phyloP scores from a whole-genome alignment of 139 green algal genomes.

The Chlorella vulgaris region DNA sequence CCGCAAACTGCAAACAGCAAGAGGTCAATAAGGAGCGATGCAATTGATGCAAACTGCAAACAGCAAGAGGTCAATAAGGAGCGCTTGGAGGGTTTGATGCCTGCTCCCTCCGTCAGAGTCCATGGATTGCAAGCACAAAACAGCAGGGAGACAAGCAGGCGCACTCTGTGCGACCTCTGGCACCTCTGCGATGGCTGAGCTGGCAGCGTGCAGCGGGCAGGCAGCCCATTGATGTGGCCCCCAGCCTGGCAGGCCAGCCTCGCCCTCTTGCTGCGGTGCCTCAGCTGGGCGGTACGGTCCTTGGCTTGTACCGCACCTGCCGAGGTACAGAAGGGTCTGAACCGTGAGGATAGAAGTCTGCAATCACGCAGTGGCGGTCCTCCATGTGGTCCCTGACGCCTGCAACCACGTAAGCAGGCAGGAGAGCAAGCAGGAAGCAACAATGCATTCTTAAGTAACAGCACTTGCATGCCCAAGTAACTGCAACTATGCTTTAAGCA shows the following conservation, averaged over 20 bases:
- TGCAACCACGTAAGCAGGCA: not conserved
- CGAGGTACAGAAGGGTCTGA: not conserved
- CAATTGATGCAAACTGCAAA: constrained; percentile 25
- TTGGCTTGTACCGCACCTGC: not conserved
- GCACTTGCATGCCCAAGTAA: too few species aligned
- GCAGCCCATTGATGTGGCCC: not conserved
- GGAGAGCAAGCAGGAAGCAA: not conserved
- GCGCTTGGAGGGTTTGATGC: not conserved
- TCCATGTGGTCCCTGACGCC: constrained; percentile 22
- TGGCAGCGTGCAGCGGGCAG: too few species aligned
- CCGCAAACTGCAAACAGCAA: constrained; percentile 11
- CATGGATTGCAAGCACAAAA: too few species aligned
- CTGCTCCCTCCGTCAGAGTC: too few species aligned
- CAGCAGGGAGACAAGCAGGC: too few species aligned
- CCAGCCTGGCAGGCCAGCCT: not conserved
- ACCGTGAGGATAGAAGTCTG: not conserved
- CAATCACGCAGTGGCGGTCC: constrained; percentile 25
- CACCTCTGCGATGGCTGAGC: too few species aligned
- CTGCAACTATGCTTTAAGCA: too few species aligned
- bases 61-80: not conserved
- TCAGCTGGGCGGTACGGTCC: not conserved
- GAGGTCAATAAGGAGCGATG: too few species aligned
- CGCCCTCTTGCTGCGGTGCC: not conserved
- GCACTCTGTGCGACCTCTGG: too few species aligned
- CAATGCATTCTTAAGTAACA: too few species aligned